phyloP scores from a whole-genome alignment of 805 yeast species.

The Priceomyces medius region DNA sequence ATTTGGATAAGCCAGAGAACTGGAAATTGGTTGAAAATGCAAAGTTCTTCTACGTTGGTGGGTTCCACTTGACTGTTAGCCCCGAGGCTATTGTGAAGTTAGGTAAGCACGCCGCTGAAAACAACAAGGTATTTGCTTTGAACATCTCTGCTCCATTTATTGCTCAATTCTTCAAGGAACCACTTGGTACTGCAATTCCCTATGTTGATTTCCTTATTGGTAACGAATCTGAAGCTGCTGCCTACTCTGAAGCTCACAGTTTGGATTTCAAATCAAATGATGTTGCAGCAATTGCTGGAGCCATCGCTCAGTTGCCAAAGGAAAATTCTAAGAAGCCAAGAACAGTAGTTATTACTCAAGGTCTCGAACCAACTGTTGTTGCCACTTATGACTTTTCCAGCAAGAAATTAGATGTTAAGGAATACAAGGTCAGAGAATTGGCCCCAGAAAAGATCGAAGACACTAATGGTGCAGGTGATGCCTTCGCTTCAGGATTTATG shows the following conservation, averaged over 20 bases:
- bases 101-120: constrained; percentile 89
- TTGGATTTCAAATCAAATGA: constrained; percentile 50
- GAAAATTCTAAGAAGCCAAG: constrained; percentile 66
- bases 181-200: constrained; percentile 74
- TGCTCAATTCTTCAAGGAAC: constrained; percentile 91
- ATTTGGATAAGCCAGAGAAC: constrained; percentile 84
- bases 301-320: constrained; percentile 77
- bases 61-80: constrained; percentile 98
- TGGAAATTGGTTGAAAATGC: constrained; percentile 85
- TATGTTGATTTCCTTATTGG: constrained; percentile 91
- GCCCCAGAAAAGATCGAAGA: constrained; percentile 70
- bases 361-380: constrained; percentile 84
- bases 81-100: constrained; percentile 88
- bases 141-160: constrained; percentile 97
- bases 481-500: constrained; percentile 94
- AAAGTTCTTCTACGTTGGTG: constrained; percentile 87
- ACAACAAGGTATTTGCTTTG: constrained; percentile 72
- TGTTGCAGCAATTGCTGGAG: constrained; percentile 75
- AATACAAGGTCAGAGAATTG: constrained; percentile 71
- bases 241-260: constrained; percentile 86
- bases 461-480: constrained; percentile 99
- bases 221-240: constrained; percentile 95
- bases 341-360: constrained; percentile 93
- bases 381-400: constrained; percentile 55
- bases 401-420: constrained; percentile 47